Evolutionary conservation across 805 yeast species (phyloP).

Genomic region (Wickerhamomyces silvicola): DNA sequence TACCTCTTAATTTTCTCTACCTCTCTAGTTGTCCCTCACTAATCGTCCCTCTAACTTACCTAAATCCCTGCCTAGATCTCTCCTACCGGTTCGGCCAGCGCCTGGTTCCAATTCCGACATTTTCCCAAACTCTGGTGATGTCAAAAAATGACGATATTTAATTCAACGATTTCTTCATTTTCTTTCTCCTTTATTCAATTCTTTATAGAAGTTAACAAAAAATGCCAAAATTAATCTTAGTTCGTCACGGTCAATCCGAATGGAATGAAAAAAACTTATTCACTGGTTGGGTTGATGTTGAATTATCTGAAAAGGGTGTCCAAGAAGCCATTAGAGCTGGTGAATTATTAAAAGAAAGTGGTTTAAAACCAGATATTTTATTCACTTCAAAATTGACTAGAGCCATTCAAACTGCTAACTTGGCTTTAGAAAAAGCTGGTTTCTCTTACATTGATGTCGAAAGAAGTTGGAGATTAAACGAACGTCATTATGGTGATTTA

Average conservation of each 20-base stretch:
- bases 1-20: neutral
- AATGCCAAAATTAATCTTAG: slow-evolving; percentile 72
- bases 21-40: no score
- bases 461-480: slow-evolving; percentile 97
- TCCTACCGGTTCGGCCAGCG: no score
- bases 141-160: no score
- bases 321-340: slow-evolving; percentile 94
- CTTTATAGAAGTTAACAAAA: neutral
- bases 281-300: slow-evolving; percentile 98
- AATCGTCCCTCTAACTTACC: no score
- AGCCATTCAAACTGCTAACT: slow-evolving; percentile 96
- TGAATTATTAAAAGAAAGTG: slow-evolving; percentile 80
- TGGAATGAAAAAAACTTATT: slow-evolving; percentile 97
- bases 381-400: slow-evolving; percentile 89
- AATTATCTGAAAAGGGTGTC: slow-evolving; percentile 75
- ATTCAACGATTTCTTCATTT: no score
- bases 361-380: slow-evolving; percentile 77
- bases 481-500: slow-evolving; percentile 98
- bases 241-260: slow-evolving; percentile 99
- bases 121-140: no score
- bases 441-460: slow-evolving; percentile 85
- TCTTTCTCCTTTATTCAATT: neutral
- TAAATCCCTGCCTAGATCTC: no score
- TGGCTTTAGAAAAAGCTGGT: slow-evolving; percentile 85
- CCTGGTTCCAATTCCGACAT: no score